Percentiles rank a stretch among this genome's conserved stretches.
phyloP scores from a whole-genome alignment of 2,329 filamentous ascomycete species.

The Cladosporium sp. region DNA sequence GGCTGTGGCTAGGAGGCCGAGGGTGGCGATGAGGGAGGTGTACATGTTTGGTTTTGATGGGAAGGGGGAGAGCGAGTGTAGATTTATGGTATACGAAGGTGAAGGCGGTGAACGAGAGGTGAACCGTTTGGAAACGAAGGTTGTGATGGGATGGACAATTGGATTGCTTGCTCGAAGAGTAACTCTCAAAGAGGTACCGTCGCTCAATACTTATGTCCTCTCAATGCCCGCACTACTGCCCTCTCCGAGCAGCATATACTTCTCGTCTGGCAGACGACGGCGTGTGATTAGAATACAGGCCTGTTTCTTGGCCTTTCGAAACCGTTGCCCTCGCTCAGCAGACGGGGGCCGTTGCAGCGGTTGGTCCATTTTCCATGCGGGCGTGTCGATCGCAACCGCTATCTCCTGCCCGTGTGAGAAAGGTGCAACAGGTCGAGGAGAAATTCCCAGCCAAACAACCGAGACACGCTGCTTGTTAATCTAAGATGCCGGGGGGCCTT shows the following conservation, averaged over 20 bases:
- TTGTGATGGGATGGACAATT: not conserved
- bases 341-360: not conserved
- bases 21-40: constrained; percentile 25
- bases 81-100: not conserved
- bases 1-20: constrained; percentile 26
- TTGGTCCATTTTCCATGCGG: constrained; percentile 2
- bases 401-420: constrained; percentile 7
- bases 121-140: not conserved
- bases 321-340: not conserved
- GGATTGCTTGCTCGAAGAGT: not conserved
- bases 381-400: constrained; percentile 3
- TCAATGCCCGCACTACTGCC: not conserved
- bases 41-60: constrained; percentile 21
- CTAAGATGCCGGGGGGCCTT: too few species aligned
- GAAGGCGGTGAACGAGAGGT: constrained; percentile 9
- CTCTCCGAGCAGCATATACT: too few species aligned
- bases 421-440: not conserved
- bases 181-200: not conserved
- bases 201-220: constrained; percentile 6
- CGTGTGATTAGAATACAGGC: constrained; percentile 6
- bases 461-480: constrained; percentile 2
- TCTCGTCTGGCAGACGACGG: not conserved
- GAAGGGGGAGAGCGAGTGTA: constrained; percentile 9
- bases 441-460: constrained; percentile 6
- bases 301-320: not conserved